Base-by-base conservation (phyloP, 225 moss, liverwort and hornwort genomes). In the Pseudisothecium myosuroides region DNA sequence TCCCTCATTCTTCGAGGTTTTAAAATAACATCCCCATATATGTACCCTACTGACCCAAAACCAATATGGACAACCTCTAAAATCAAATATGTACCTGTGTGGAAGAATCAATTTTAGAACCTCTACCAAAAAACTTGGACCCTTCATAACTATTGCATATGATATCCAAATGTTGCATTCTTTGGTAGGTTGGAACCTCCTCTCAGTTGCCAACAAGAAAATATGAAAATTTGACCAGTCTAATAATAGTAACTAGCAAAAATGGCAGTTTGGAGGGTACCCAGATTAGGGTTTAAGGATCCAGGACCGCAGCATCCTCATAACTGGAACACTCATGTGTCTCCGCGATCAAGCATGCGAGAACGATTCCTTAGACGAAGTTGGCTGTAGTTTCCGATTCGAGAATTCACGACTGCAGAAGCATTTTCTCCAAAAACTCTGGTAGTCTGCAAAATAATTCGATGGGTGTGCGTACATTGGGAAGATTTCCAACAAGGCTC, bases 101-200 rank as follows among this genome's bases (percentile, higher is more conserved):
- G 2, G 8, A 14, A 24, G 14, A 69, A 39, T 24, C 0, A 0
- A 69, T 69, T 14, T 8, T 24, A 14, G 10, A 69, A 39, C 1
- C 5, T 32, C 7, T 7, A 67, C 39, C 12, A 14, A 67, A 7
- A 24, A 24, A 14, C 24, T 23, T 69, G 23, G 7, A 19, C 20
- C 18, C 36, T 36, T 11, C 0, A 2, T n/a, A 68, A 68, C 7
- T 68, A 22, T n/a, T n/a, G 23, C 23, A 68, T 13, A n/a, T 0
- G 11, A 0, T n/a, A 22, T 68, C n/a, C 2, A 68, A 68, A 39
- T 68, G 39, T 23, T 0, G 1, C 0, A 0, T 23, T 68, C 2
- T 68, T 23, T 23, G 2, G 7, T 68, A 23, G 0, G 4, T n/a
- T 67, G 12, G 3, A 68, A 39, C 39, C 24, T 39, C 14, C 4